Evolutionary conservation across 768 basidiomycete genomes (phyloP), one percentile per base, ranked within the genome.

Genomic region (Psilocybe cubensis): DNA sequence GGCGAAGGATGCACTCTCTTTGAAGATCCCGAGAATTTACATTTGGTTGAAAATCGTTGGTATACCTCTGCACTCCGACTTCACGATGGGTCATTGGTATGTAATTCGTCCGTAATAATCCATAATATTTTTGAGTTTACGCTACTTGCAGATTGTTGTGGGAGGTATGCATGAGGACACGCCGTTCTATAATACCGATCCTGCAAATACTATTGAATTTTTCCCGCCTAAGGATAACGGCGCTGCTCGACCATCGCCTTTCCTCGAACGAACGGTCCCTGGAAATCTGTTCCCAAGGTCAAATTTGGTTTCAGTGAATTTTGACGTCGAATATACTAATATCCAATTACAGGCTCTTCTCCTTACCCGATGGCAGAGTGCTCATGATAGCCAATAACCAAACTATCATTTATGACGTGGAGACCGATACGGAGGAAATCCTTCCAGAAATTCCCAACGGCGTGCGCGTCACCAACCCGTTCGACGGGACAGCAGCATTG

Each of bases 181-280:
- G 3, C 84, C 84, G 2, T 89, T 86, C 78, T 86, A 86, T 66
- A 86, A 88, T 63, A 84, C 81, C 24, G 78, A 74, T 49, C 85
- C 84, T 2, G 80, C 82, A 44, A 86, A 68, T 49, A 68, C 47
- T 17, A 68, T 74, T 53, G 76, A 77, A 53, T 78, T 76, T 50
- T 76, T 69, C 63, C 76, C 76, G 1, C 67, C 72, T 21, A 78
- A 77, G 48, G 75, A 76, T 51, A 67, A 70, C 17, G 76, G 75
- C 54, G 54, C 68, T 23, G 68, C 68, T 8, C 65, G 64, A 25
- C 68, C 63, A 21, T 64, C 63, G 10, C 57, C 59, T 5, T 68
- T 70, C 62, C 67, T 74, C 5, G 58, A 57, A 12, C 56, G 67
- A 29, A 68, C 56, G 31, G 62, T 72, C 40, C 70, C 71, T 8